Percentiles rank a stretch among this genome's conserved stretches.
phyloP scores from a whole-genome alignment of 164 flowering plant species.

The Hamamelis virginiana region DNA sequence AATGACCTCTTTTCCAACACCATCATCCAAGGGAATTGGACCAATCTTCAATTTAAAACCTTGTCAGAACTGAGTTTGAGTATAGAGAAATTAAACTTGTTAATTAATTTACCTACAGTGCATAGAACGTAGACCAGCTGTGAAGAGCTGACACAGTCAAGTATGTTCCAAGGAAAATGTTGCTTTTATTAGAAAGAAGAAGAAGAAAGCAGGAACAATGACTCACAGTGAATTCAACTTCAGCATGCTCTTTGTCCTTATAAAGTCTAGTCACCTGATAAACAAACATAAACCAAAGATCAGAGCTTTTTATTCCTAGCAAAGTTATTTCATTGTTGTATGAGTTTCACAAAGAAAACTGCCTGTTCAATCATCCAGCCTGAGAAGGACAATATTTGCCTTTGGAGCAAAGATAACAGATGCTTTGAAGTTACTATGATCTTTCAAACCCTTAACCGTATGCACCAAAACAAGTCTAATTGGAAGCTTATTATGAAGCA shows the following conservation, averaged over 20 bases:
- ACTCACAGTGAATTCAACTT: conserved; percentile 85
- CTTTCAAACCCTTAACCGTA: background rate
- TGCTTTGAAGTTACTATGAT: background rate
- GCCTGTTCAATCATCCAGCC: too few relatives aligned
- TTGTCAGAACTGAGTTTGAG: conserved; percentile 13
- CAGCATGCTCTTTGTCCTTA: conserved; percentile 82
- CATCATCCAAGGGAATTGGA: conserved; percentile 74
- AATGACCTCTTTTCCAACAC: conserved; percentile 80
- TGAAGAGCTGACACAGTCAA: too few relatives aligned
- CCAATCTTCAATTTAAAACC: conserved; percentile 60
- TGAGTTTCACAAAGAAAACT: too few relatives aligned
- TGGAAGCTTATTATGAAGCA: too few relatives aligned
- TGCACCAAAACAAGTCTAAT: background rate
- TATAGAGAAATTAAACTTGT: background rate
- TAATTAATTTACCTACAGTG: background rate
- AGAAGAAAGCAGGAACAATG: conserved; percentile 2
- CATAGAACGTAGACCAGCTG: background rate
- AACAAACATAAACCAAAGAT: background rate
- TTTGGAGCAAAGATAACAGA: background rate
- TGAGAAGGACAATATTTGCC: background rate
- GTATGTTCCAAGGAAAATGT: too few relatives aligned
- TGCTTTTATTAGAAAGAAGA: too few relatives aligned
- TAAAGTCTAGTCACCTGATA: conserved; percentile 73
- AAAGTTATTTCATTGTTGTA: background rate
- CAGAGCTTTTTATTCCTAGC: background rate